These are phyloP conservation scores for Polyporus tsugae DNA, from an alignment of 1,284 basidiomycete genomes.

Conservation along the genomic window DNA sequence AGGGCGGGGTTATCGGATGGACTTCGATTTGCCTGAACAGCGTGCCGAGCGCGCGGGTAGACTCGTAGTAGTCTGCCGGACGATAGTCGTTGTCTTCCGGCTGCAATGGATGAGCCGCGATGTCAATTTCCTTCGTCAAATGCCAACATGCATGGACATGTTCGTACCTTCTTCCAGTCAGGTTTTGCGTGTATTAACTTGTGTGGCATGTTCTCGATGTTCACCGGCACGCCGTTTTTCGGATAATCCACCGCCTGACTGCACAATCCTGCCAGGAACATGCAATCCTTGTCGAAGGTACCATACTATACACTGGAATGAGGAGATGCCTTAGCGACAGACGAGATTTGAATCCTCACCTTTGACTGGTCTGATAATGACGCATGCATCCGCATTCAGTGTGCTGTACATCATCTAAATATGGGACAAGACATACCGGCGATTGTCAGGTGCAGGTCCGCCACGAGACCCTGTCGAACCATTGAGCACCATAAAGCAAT, in stretches of 20 bases:
- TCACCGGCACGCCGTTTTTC: conserved; percentile 73
- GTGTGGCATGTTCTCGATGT: conserved; percentile 54
- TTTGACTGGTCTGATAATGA: conserved; percentile 65
- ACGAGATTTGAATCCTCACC: conserved; percentile 43
- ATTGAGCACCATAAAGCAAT: neutral
- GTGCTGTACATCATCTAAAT: neutral
- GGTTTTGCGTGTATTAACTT: conserved; percentile 70
- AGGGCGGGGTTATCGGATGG: conserved; percentile 46
- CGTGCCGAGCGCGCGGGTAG: conserved; percentile 69
- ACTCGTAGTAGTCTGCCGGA: conserved; percentile 74
- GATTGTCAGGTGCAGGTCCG: conserved; percentile 73
- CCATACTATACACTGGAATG: conserved; percentile 56
- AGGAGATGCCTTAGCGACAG: no score
- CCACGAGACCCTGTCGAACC: conserved; percentile 62
- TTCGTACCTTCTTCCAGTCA: conserved; percentile 64
- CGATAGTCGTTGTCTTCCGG: conserved; percentile 68
- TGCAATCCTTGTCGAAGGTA: conserved; percentile 67
- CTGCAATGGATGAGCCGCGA: conserved; percentile 32
- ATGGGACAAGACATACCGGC: conserved; percentile 54
- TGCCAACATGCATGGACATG: neutral
- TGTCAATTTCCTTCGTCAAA: neutral
- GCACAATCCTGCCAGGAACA: conserved; percentile 71
- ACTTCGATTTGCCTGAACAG: conserved; percentile 70
- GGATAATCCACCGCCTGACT: conserved; percentile 75
- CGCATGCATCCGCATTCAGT: neutral